Conservation (phyloP, 2,329 filamentous ascomycete species). For the Colletotrichum cereale region DNA sequence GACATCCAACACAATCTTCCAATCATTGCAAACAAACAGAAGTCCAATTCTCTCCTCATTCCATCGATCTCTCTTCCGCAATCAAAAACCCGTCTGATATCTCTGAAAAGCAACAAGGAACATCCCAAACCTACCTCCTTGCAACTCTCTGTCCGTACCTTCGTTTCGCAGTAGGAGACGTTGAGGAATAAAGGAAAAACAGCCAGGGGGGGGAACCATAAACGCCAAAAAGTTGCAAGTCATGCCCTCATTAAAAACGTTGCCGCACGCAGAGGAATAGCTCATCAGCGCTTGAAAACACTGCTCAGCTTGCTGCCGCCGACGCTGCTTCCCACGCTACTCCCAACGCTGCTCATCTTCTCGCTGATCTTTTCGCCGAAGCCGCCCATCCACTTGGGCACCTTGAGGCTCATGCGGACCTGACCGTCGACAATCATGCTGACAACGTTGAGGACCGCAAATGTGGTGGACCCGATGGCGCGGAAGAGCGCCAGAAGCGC, state of each 20-base stretch:
- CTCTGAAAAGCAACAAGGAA: slow-evolving; percentile 3
- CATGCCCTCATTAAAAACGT: background rate
- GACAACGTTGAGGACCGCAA: slow-evolving; percentile 85
- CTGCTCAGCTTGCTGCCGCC: slow-evolving; percentile 34
- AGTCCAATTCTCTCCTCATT: background rate
- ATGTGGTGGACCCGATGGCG: slow-evolving; percentile 83
- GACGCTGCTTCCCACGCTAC: slow-evolving; percentile 52
- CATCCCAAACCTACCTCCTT: slow-evolving; percentile 16
- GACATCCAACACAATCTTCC: background rate
- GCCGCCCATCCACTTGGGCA: slow-evolving; percentile 64
- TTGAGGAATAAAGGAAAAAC: background rate
- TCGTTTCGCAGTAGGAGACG: background rate
- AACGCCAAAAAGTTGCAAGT: slow-evolving; percentile 36
- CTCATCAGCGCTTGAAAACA: slow-evolving; percentile 25
- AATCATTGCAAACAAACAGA: slow-evolving; percentile 9
- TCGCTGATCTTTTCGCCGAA: slow-evolving; percentile 60
- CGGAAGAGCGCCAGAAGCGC: slow-evolving; percentile 89
- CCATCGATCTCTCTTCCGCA: background rate
- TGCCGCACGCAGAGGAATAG: background rate
- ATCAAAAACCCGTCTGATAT: slow-evolving; percentile 13
- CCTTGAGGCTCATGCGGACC: slow-evolving; percentile 70
- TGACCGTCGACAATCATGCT: slow-evolving; percentile 90
- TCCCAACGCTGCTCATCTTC: slow-evolving; percentile 63
- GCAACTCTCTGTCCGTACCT: slow-evolving; percentile 3
- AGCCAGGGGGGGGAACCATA: background rate